Percentiles rank a stretch among this genome's conserved stretches.
Evolutionary conservation across 345 rosid genomes (phyloP).

Genomic region (Lepidium africanum): DNA sequence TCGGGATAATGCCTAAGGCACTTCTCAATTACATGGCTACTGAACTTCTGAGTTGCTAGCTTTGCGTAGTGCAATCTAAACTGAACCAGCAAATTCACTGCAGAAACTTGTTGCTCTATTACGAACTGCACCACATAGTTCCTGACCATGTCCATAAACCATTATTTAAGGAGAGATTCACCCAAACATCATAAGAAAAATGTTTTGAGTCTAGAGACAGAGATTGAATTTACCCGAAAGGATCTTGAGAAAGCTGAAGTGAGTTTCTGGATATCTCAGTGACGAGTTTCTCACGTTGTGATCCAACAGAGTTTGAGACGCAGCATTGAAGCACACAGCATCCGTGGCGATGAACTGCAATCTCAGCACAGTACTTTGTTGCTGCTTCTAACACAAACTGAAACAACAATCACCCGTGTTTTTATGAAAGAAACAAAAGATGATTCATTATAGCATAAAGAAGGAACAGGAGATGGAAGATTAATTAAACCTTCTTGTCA

Average conservation of each 20-base stretch:
- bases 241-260: conserved; percentile 62
- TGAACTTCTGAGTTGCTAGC: conserved; percentile 60
- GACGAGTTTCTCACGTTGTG: conserved; percentile 39
- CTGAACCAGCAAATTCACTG: conserved; percentile 28
- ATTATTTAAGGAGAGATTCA: background rate
- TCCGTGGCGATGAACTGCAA: conserved; percentile 70
- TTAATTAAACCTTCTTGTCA: conserved; percentile 44
- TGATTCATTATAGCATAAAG: background rate
- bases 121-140: conserved; percentile 73
- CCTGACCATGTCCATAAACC: conserved; percentile 30
- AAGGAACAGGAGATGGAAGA: background rate
- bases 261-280: conserved; percentile 44
- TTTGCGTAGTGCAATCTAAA: conserved; percentile 46
- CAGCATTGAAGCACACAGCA: conserved; percentile 72
- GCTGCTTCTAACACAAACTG: conserved; percentile 70
- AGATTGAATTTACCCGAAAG: conserved; percentile 45
- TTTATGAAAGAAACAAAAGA: no score
- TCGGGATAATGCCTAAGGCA: conserved; percentile 45
- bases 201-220: background rate
- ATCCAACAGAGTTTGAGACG: conserved; percentile 44
- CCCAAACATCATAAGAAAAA: background rate
- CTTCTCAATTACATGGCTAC: conserved; percentile 77
- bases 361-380: conserved; percentile 48
- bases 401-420: background rate
- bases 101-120: conserved; percentile 43